These are phyloP conservation scores for Stipa capillata DNA, from an alignment of 176 grass and related monocot species.

Conservation along the genomic window DNA sequence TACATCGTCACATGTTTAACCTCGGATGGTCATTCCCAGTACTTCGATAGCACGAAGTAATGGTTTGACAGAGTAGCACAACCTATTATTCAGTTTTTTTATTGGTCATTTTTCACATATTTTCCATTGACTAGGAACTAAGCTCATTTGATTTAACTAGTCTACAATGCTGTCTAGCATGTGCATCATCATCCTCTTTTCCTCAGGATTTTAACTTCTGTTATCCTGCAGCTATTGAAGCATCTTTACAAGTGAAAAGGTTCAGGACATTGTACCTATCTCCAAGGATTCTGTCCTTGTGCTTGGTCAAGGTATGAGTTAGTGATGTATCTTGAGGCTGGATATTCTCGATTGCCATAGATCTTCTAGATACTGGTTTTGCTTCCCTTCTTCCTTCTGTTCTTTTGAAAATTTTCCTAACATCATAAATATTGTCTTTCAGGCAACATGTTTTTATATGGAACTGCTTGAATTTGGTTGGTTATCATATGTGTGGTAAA, in stretches of 20 bases:
- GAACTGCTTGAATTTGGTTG: slow-evolving; percentile 41
- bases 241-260: slow-evolving; percentile 74
- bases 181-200: slow-evolving; percentile 1
- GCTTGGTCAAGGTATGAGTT: slow-evolving; percentile 79
- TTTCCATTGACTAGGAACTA: neutral
- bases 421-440: slow-evolving; percentile 1
- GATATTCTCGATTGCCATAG: neutral
- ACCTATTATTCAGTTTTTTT: neutral
- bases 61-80: neutral
- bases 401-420: neutral
- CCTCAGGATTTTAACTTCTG: slow-evolving; percentile 1
- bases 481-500: slow-evolving; percentile 23
- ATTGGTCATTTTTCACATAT: neutral
- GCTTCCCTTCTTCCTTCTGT: neutral
- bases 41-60: neutral
- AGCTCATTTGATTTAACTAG: slow-evolving; percentile 9
- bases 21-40: neutral
- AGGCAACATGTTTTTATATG: slow-evolving; percentile 58
- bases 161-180: neutral
- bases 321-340: neutral
- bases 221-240: slow-evolving; percentile 66
- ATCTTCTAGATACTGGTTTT: slow-evolving; percentile 6
- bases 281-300: slow-evolving; percentile 62
- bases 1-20: neutral
- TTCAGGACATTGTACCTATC: slow-evolving; percentile 75